A percentile compares a stretch with the other conserved stretches of the same genome.
phyloP scores from a whole-genome alignment of 1,139 yeast genomes.

The Zygosaccharomyces pseudobailii region DNA sequence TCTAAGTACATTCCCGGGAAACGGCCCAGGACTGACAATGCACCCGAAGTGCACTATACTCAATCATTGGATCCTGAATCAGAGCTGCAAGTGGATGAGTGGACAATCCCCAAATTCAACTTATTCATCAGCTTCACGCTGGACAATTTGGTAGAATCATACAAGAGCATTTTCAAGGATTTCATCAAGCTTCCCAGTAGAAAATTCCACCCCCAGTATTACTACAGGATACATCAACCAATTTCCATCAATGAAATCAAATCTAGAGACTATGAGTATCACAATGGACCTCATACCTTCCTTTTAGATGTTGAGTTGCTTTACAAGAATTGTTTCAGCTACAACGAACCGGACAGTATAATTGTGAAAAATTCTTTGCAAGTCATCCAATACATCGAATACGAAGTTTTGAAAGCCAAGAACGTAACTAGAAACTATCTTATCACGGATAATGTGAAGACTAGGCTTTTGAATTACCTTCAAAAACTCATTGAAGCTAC shows the following conservation, averaged over 20 bases:
- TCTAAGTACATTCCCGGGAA: slow-evolving; percentile 31
- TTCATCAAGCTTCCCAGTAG: slow-evolving; percentile 68
- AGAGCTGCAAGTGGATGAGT: slow-evolving; percentile 29
- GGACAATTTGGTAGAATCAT: slow-evolving; percentile 32
- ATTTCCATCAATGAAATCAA: slow-evolving; percentile 64
- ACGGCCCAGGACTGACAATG: slow-evolving; percentile 27
- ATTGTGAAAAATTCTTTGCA: slow-evolving; percentile 54
- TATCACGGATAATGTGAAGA: slow-evolving; percentile 28
- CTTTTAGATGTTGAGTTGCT: slow-evolving; percentile 52
- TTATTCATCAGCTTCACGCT: slow-evolving; percentile 30
- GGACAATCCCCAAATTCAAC: slow-evolving; percentile 33
- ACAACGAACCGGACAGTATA: slow-evolving; percentile 58
- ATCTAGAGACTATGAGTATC: slow-evolving; percentile 38
- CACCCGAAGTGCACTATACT: slow-evolving; percentile 26
- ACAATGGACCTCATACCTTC: slow-evolving; percentile 39
- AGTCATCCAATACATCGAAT: slow-evolving; percentile 30
- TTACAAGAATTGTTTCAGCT: slow-evolving; percentile 55
- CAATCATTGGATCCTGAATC: slow-evolving; percentile 30
- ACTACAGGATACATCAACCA: slow-evolving; percentile 58
- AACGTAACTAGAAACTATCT: slow-evolving; percentile 31
- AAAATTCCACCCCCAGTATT: slow-evolving; percentile 78
- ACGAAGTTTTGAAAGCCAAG: slow-evolving; percentile 33
- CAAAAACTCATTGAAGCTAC: slow-evolving; percentile 38
- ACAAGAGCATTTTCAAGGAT: slow-evolving; percentile 43
- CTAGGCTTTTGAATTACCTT: slow-evolving; percentile 29